Percentiles rank a stretch among this genome's conserved stretches.
Conservation (phyloP, 176 grass and related monocot species). For the Oryza punctata region DNA sequence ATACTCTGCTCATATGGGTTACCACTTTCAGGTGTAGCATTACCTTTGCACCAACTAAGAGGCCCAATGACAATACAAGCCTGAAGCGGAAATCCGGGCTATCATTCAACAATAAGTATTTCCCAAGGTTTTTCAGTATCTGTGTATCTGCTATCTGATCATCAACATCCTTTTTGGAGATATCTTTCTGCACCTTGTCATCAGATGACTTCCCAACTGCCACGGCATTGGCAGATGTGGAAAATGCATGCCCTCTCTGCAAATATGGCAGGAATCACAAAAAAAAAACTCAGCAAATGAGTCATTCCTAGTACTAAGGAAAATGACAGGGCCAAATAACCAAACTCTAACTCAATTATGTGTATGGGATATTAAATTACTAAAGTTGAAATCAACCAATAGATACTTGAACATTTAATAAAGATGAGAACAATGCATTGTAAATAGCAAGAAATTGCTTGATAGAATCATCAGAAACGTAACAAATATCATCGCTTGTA, state of each 20-base stretch:
- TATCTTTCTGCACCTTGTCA: slow-evolving; percentile 57
- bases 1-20: not conserved
- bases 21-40: slow-evolving; percentile 19
- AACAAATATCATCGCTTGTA: not conserved
- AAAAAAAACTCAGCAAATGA: slow-evolving; percentile 23
- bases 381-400: not conserved
- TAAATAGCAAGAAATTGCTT: slow-evolving; percentile 10
- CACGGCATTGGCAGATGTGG: slow-evolving; percentile 68
- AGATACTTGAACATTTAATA: slow-evolving; percentile 8
- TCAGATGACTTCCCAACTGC: slow-evolving; percentile 47
- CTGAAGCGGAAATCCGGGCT: slow-evolving; percentile 88
- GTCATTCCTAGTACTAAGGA: not conserved
- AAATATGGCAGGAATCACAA: slow-evolving; percentile 39
- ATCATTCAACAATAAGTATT: slow-evolving; percentile 83
- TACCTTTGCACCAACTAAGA: slow-evolving; percentile 97
- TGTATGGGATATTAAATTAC: not conserved
- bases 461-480: not conserved
- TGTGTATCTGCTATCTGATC: slow-evolving; percentile 76
- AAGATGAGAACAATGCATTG: not conserved
- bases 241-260: slow-evolving; percentile 71
- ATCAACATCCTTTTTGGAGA: slow-evolving; percentile 57
- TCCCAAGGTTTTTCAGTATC: slow-evolving; percentile 79
- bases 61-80: slow-evolving; percentile 66
- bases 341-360: not conserved
- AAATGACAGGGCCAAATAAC: slow-evolving; percentile 15